Conservation (phyloP, 2,329 filamentous ascomycete genomes). For the Nigrograna mackinnonii region DNA sequence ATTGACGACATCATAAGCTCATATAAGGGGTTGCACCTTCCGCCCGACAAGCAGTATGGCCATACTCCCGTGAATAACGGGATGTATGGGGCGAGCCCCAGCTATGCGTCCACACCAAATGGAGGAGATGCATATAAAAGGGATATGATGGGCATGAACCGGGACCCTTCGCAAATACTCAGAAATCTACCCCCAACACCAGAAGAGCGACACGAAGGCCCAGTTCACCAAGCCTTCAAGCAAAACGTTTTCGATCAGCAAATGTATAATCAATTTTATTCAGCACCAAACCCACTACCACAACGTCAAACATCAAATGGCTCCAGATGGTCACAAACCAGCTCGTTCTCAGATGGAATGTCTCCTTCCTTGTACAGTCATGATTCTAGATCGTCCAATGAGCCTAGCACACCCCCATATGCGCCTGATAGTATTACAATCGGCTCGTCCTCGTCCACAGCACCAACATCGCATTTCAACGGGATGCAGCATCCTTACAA, state of each 20-base stretch:
- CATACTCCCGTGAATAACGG: constrained; percentile 10
- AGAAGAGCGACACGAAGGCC: constrained; percentile 9
- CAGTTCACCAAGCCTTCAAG: constrained; percentile 18
- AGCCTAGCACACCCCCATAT: constrained; percentile 4
- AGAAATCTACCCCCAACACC: constrained; percentile 16
- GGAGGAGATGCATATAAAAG: constrained; percentile 11
- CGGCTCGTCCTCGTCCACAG: not conserved
- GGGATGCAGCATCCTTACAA: not conserved
- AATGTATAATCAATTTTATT: constrained; percentile 7
- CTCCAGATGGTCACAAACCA: constrained; percentile 27
- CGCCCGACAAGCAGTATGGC: too few relatives aligned
- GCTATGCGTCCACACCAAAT: constrained; percentile 9
- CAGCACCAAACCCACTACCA: constrained; percentile 9
- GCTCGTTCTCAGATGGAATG: constrained; percentile 28
- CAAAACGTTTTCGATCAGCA: constrained; percentile 17
- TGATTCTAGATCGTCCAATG: constrained; percentile 28
- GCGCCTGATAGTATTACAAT: not conserved
- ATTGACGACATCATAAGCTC: constrained; percentile 37
- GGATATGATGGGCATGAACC: constrained; percentile 10
- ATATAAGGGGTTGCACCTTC: constrained; percentile 26
- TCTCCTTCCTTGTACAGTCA: constrained; percentile 27
- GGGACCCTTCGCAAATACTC: constrained; percentile 14
- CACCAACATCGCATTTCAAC: not conserved
- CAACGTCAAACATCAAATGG: constrained; percentile 11
- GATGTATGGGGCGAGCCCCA: constrained; percentile 11